phyloP scores from a whole-genome alignment of 352 stramenopile species.

The Thalassiosira exigua region DNA sequence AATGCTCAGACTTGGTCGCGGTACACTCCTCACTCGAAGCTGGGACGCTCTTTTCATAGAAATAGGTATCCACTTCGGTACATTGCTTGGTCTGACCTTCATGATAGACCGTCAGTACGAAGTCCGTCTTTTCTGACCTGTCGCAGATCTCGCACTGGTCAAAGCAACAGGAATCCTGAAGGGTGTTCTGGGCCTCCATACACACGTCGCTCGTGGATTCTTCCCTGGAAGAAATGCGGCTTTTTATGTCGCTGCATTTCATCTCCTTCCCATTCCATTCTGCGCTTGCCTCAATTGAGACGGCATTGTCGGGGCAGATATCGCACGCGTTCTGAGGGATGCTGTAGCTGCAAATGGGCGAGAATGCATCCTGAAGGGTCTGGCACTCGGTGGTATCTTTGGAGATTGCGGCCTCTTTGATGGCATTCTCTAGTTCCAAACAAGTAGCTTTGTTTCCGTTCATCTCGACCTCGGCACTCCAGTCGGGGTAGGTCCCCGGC shows the following conservation, averaged over 20 bases:
- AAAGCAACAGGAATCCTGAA: constrained; percentile 53
- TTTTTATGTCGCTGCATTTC: constrained; percentile 61
- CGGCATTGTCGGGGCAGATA: constrained; percentile 58
- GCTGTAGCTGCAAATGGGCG: constrained; percentile 57
- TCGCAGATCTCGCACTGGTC: constrained; percentile 64
- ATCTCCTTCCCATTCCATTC: constrained; percentile 56
- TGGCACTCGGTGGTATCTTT: constrained; percentile 54
- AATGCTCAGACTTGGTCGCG: constrained; percentile 17
- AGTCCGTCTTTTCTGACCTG: constrained; percentile 49
- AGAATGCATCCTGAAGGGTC: constrained; percentile 57
- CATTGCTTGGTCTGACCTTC: constrained; percentile 60
- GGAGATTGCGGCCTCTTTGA: constrained; percentile 57
- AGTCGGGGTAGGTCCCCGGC: constrained; percentile 57
- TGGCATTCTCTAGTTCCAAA: constrained; percentile 61
- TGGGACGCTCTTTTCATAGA: constrained; percentile 59
- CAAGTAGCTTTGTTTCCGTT: constrained; percentile 60
- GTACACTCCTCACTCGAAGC: constrained; percentile 56
- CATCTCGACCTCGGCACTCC: constrained; percentile 59
- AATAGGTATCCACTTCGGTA: constrained; percentile 52
- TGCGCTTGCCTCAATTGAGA: constrained; percentile 36
- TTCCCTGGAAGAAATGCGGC: constrained; percentile 47
- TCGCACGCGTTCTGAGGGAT: constrained; percentile 59
- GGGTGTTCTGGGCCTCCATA: constrained; percentile 35
- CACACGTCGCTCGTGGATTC: constrained; percentile 50
- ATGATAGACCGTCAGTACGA: constrained; percentile 56